These are phyloP conservation scores for Corylus americana DNA, from an alignment of 306 rosid genomes.

Conservation along the genomic window DNA sequence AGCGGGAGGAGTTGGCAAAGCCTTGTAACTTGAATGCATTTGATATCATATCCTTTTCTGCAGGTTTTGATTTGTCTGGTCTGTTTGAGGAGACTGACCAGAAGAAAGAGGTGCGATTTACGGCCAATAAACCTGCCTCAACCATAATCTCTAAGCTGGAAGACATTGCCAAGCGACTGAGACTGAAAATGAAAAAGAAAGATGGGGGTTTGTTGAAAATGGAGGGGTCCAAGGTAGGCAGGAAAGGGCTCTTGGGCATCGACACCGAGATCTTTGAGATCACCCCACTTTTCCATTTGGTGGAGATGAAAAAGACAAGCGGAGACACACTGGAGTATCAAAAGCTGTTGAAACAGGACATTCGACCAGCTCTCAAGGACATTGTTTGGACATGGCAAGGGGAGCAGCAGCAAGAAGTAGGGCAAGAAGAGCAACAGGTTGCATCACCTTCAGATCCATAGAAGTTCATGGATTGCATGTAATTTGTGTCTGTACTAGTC, in stretches of 20 bases:
- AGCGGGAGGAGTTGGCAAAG: slow-evolving; percentile 52
- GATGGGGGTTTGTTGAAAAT: slow-evolving; percentile 75
- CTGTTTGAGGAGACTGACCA: slow-evolving; percentile 59
- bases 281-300: slow-evolving; percentile 66
- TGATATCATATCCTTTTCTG: slow-evolving; percentile 85
- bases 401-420: slow-evolving; percentile 45
- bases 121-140: slow-evolving; percentile 63
- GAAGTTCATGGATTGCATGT: not conserved
- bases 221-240: slow-evolving; percentile 72
- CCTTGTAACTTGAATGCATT: slow-evolving; percentile 78
- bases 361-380: slow-evolving; percentile 88
- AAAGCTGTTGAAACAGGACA: slow-evolving; percentile 59
- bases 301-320: slow-evolving; percentile 68
- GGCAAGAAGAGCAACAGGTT: slow-evolving; percentile 36
- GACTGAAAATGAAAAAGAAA: slow-evolving; percentile 65
- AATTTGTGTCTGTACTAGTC: not conserved
- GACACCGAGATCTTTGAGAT: slow-evolving; percentile 86
- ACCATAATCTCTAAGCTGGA: slow-evolving; percentile 74
- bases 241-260: slow-evolving; percentile 72
- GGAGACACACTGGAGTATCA: slow-evolving; percentile 87
- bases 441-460: slow-evolving; percentile 21
- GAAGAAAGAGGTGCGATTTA: slow-evolving; percentile 70
- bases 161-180: slow-evolving; percentile 62
- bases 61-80: slow-evolving; percentile 94
- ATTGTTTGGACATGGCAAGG: slow-evolving; percentile 93